Evolutionary conservation across 106 monocot species (phyloP).

Genomic region (Agapanthus africanus): DNA sequence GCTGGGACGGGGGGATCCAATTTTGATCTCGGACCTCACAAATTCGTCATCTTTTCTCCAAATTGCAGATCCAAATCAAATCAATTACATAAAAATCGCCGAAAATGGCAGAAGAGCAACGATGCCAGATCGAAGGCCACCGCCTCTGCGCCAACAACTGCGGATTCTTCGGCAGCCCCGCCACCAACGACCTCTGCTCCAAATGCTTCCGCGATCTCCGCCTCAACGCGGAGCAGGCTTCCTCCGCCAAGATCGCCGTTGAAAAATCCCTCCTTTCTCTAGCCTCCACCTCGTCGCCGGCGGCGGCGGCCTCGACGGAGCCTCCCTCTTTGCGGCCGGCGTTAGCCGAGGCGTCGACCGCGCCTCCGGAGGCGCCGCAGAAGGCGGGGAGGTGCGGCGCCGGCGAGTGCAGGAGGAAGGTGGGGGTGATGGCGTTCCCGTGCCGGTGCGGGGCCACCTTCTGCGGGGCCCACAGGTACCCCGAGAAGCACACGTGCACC

Average conservation of each 20-base stretch:
- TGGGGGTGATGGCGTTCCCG: conserved; percentile 24
- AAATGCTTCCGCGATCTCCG: conserved; percentile 31
- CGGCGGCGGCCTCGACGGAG: background rate
- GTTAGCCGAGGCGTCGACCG: background rate
- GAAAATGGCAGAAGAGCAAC: conserved; percentile 39
- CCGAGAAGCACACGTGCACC: conserved; percentile 38
- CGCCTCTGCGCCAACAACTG: conserved; percentile 47
- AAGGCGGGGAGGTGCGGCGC: conserved; percentile 12
- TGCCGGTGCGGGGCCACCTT: conserved; percentile 23
- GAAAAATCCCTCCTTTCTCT: background rate
- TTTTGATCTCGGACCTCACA: too few relatives aligned
- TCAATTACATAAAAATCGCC: background rate
- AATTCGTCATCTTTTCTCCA: too few relatives aligned
- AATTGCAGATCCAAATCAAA: too few relatives aligned
- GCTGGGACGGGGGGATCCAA: too few relatives aligned
- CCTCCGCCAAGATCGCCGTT: conserved; percentile 15
- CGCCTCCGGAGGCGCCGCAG: background rate
- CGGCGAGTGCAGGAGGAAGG: conserved; percentile 18
- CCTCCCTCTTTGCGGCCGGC: background rate
- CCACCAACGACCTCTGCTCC: conserved; percentile 35
- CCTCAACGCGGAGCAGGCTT: conserved; percentile 13
- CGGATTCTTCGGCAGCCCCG: conserved; percentile 37
- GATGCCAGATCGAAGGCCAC: conserved; percentile 25
- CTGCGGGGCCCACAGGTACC: conserved; percentile 36
- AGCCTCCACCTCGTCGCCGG: background rate